phyloP scores from a whole-genome alignment of 2,329 filamentous ascomycete genomes.

The Colletotrichum ledebouriae region DNA sequence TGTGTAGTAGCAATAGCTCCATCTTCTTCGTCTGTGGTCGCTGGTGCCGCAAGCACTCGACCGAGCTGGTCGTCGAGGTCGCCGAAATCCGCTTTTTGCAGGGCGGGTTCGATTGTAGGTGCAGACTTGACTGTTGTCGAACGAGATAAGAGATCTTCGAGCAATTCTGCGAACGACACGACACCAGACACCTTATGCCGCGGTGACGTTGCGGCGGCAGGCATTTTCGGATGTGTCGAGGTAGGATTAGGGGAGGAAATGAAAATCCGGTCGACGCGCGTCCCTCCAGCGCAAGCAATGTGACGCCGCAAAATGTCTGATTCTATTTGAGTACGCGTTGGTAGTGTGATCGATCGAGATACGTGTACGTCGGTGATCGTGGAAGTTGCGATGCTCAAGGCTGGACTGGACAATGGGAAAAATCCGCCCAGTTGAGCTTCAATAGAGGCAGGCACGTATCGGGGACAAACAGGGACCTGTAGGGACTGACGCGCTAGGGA shows the following conservation, averaged over 20 bases:
- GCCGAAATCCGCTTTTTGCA: slow-evolving; percentile 77
- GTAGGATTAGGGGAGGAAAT: not conserved
- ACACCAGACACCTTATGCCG: slow-evolving; percentile 67
- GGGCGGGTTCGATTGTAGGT: slow-evolving; percentile 77
- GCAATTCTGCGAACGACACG: slow-evolving; percentile 64
- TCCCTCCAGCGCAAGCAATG: slow-evolving; percentile 6
- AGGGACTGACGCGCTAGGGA: too few species aligned
- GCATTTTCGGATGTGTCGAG: slow-evolving; percentile 57
- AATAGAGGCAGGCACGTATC: not conserved
- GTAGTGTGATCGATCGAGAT: not conserved
- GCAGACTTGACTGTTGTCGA: slow-evolving; percentile 71
- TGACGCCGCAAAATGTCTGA: not conserved
- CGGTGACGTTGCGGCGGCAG: slow-evolving; percentile 57
- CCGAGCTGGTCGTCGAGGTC: slow-evolving; percentile 61
- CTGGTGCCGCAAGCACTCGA: slow-evolving; percentile 48
- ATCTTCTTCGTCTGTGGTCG: slow-evolving; percentile 45
- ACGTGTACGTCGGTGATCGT: too few species aligned
- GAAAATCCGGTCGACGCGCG: not conserved
- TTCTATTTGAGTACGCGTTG: not conserved
- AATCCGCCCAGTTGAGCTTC: slow-evolving; percentile 3
- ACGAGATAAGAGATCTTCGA: slow-evolving; percentile 70
- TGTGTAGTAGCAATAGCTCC: slow-evolving; percentile 54
- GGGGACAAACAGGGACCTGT: not conserved
- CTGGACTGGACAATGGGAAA: slow-evolving; percentile 16
- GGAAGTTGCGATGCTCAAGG: not conserved